These are phyloP conservation scores for Didymella glomerata DNA, from an alignment of 2,329 filamentous ascomycete species.

Conservation along the genomic window DNA sequence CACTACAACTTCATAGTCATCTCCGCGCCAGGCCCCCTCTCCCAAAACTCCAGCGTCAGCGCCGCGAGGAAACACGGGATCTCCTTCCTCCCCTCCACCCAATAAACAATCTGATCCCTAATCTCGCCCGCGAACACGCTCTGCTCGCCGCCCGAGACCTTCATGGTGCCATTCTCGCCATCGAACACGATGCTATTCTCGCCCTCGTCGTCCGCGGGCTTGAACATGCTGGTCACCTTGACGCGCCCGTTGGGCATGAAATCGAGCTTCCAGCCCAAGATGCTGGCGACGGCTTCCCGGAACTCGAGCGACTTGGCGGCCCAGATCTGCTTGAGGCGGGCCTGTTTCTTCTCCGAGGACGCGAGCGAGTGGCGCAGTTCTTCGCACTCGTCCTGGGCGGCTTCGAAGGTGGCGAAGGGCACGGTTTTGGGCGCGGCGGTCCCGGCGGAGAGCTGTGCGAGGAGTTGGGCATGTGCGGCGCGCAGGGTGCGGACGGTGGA, in stretches of 20 bases:
- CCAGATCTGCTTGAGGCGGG: constrained; percentile 92
- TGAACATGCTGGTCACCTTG: constrained; percentile 86
- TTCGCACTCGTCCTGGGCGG: constrained; percentile 76
- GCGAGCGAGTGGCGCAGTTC: constrained; percentile 62
- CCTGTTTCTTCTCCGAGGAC: constrained; percentile 79
- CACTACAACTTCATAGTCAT: constrained; percentile 34
- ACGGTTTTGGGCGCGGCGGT: constrained; percentile 59
- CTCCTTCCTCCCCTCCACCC: constrained; percentile 92
- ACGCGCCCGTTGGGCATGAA: constrained; percentile 98
- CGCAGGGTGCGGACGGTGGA: constrained; percentile 79
- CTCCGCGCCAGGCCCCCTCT: constrained; percentile 60
- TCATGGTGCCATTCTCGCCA: constrained; percentile 96
- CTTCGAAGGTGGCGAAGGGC: constrained; percentile 78
- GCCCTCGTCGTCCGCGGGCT: constrained; percentile 70
- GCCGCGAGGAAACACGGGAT: constrained; percentile 94
- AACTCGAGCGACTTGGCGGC: constrained; percentile 90
- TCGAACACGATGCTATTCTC: constrained; percentile 78
- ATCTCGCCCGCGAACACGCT: constrained; percentile 89
- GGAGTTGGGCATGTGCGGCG: constrained; percentile 83
- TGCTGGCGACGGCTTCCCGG: constrained; percentile 89
- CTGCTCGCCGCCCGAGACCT: constrained; percentile 88
- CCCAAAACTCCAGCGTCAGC: constrained; percentile 91
- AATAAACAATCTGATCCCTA: constrained; percentile 86
- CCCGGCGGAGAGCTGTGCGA: constrained; percentile 71
- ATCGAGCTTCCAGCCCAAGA: constrained; percentile 92